phyloP scores from a whole-genome alignment of 2,329 filamentous ascomycete genomes.

The Elsinoe ampelina region DNA sequence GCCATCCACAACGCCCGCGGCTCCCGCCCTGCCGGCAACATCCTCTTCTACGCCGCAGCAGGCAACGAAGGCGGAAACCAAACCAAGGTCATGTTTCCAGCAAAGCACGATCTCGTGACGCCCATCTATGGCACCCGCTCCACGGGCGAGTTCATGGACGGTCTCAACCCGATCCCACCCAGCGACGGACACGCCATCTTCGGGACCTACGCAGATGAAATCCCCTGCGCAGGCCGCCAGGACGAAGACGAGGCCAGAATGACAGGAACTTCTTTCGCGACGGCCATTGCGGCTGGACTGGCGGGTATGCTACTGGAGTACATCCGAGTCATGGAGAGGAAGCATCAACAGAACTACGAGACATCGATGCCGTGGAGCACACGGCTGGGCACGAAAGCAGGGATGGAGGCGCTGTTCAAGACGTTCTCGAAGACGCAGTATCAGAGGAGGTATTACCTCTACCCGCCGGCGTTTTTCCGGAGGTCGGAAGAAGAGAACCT shows the following conservation, averaged over 20 bases:
- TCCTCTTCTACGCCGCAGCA: slow-evolving; percentile 1
- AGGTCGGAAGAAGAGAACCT: not conserved
- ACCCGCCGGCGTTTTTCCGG: not conserved
- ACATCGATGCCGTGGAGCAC: not conserved
- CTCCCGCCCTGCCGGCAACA: not conserved
- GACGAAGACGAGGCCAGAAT: not conserved
- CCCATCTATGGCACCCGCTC: not conserved
- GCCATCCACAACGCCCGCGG: not conserved
- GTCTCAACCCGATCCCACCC: not conserved
- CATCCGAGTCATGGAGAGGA: not conserved
- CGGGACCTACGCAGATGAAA: not conserved
- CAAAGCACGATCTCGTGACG: not conserved
- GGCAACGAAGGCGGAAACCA: not conserved
- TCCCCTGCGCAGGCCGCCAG: not conserved
- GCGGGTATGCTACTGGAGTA: not conserved
- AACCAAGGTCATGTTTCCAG: not conserved
- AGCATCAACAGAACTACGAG: not conserved
- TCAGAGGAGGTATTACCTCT: not conserved
- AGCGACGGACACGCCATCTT: not conserved
- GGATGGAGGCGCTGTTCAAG: not conserved
- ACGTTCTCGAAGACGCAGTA: not conserved
- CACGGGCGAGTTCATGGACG: not conserved
- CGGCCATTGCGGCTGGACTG: not conserved
- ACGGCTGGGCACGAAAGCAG: not conserved
- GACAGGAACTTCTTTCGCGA: not conserved